Base-by-base conservation (phyloP, 768 basidiomycete species). In the Lenzites betulinus region DNA sequence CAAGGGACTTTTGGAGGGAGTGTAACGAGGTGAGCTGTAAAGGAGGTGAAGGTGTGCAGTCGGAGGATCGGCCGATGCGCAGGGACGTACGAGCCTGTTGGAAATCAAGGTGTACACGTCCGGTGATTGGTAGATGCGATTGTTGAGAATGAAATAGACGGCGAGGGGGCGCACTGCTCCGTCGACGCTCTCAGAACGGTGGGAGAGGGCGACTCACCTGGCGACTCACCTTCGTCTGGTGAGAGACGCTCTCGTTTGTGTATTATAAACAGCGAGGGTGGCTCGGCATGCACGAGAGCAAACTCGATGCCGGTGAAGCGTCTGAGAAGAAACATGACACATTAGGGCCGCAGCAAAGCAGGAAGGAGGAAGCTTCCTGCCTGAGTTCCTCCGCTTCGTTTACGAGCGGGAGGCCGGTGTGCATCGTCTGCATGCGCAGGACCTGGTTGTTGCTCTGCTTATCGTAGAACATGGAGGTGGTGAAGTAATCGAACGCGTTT, bases 401-500 rank as follows among this genome's bases (percentile, higher is more conserved):
- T 8, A 81, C 77, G 57, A 93, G 75, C 11, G 89, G 84, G 28
- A 83, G 76, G n/a, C 89, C 92, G 0, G 90, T 89, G 69, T 92
- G 89, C 77, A 89, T 88, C 0, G 92, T 95, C 74, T 96, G 94
- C 94, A 96, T 96, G 66, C 93, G 88, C 44, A 96, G 77, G 30
- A 90, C 87, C 67, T 94, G 91, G 73, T 96, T 96, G 74, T 89
- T 95, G 76, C 90, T 93, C 75, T 92, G 90, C 73, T 92, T 92
- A 75, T 95, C 93, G 72, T 93, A 96, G 78, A 94, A 95, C 85
- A 93, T 93, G 28, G 92, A 94, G 0, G 85, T 85, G 13, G 89
- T 79, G 71, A 96, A 96, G 78, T 95, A 96, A 57, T 95, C 92
- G 63, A 95, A 87, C 51, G 92, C 92, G 70, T 89, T 91, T 65